Conservation (phyloP, 2,329 filamentous ascomycete genomes). For the Neofusicoccum sp. region DNA sequence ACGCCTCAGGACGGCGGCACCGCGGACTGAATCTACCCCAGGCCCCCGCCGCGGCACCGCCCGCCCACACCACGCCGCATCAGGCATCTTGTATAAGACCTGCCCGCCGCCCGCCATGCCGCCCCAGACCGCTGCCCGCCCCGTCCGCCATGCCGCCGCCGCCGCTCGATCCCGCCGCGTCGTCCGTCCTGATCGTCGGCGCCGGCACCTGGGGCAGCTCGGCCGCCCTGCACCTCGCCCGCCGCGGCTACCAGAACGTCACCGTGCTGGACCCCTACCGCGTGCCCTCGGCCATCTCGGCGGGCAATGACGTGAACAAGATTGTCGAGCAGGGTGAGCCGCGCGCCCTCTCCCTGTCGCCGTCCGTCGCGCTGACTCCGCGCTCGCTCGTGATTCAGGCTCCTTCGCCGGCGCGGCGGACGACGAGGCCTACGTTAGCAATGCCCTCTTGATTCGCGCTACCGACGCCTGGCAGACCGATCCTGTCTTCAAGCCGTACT, state of each 20-base stretch:
- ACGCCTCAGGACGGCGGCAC: neutral
- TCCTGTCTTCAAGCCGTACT: constrained; percentile 46
- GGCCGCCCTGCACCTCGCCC: constrained; percentile 56
- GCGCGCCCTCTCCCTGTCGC: neutral
- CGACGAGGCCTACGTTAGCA: constrained; percentile 12
- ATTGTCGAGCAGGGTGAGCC: constrained; percentile 47
- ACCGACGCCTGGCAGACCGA: constrained; percentile 49
- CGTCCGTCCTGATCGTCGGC: constrained; percentile 48
- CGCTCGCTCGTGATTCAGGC: neutral
- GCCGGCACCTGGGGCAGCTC: constrained; percentile 56
- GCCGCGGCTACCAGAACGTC: constrained; percentile 52
- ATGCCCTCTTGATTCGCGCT: constrained; percentile 25
- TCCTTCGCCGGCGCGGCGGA: constrained; percentile 9
- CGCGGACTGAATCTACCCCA: no score
- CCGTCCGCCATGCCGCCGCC: constrained; percentile 9
- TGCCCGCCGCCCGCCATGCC: neutral
- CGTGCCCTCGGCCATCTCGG: constrained; percentile 51
- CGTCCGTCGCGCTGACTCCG: neutral
- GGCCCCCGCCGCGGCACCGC: neutral
- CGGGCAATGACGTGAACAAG: constrained; percentile 56
- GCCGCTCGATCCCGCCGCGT: neutral
- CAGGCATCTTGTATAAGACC: neutral
- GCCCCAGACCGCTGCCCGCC: neutral
- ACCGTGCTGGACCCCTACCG: constrained; percentile 52
- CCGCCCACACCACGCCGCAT: neutral